Conservation (phyloP, 2,329 filamentous ascomycete genomes). For the Celoporthe dispersa region DNA sequence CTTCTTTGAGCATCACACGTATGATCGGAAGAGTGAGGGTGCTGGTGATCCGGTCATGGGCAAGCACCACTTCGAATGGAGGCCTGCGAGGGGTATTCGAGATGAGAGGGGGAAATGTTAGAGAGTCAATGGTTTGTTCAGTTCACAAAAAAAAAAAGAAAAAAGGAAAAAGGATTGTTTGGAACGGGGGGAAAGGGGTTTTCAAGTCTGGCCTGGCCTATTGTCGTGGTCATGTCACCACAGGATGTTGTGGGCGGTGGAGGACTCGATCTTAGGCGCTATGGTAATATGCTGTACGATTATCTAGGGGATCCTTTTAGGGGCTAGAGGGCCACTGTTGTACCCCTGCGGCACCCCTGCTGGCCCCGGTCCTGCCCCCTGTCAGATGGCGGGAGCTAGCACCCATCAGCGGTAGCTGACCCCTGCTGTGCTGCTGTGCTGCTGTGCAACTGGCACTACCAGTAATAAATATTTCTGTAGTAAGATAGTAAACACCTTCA, state of each 20-base stretch:
- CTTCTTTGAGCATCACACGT: slow-evolving; percentile 72
- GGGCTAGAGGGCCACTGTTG: background rate
- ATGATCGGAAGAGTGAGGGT: slow-evolving; percentile 60
- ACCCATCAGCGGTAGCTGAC: background rate
- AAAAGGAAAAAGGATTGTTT: too few species aligned
- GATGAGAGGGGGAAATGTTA: slow-evolving; percentile 11
- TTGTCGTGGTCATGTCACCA: too few species aligned
- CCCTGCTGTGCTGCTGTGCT: background rate
- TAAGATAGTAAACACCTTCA: background rate
- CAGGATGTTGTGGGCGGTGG: too few species aligned
- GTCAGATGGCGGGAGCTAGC: background rate
- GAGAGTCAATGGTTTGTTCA: background rate
- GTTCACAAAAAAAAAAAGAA: background rate
- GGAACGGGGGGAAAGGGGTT: too few species aligned
- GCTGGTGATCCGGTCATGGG: slow-evolving; percentile 58
- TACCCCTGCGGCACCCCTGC: background rate
- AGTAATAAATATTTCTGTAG: too few species aligned
- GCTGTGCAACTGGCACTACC: too few species aligned
- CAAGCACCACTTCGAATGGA: slow-evolving; percentile 68
- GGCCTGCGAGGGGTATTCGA: slow-evolving; percentile 40
- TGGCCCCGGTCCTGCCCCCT: background rate
- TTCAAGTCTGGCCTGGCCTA: too few species aligned
- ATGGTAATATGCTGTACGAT: too few species aligned
- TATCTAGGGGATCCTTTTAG: background rate
- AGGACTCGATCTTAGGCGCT: too few species aligned